Evolutionary conservation across 768 basidiomycete species (phyloP).

Genomic region (Steccherinum ochraceum): DNA sequence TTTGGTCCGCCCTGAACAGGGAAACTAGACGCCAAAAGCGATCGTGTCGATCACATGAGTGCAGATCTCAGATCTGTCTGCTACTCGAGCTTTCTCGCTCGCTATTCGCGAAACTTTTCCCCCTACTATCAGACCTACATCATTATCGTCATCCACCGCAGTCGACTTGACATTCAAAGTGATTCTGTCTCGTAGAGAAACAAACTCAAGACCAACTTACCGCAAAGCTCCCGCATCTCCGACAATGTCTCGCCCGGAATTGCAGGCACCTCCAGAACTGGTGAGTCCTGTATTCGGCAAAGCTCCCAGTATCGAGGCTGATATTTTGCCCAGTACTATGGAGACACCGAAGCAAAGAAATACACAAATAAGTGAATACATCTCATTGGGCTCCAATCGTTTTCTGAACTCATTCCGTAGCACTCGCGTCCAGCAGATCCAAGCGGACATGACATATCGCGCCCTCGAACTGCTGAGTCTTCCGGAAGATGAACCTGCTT

Average conservation of each 20-base stretch:
- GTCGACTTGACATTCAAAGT: neutral
- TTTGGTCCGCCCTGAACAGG: neutral
- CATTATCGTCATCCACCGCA: neutral
- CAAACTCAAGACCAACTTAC: neutral
- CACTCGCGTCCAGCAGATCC: slow-evolving; percentile 93
- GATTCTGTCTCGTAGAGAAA: too few species aligned
- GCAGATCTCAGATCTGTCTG: too few species aligned
- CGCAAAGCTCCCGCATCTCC: neutral
- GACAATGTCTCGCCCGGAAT: slow-evolving; percentile 54
- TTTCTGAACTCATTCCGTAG: slow-evolving; percentile 32
- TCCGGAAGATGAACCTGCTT: slow-evolving; percentile 72
- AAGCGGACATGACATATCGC: slow-evolving; percentile 95
- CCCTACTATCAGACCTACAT: too few species aligned
- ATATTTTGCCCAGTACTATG: slow-evolving; percentile 72
- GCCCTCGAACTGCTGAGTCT: slow-evolving; percentile 88
- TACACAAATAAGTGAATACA: slow-evolving; percentile 82
- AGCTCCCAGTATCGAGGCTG: neutral
- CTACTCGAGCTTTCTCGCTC: too few species aligned
- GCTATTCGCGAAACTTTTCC: too few species aligned
- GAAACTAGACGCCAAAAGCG: neutral
- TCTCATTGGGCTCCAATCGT: neutral
- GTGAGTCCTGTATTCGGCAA: slow-evolving; percentile 38
- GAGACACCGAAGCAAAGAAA: slow-evolving; percentile 90
- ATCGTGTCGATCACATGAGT: neutral
- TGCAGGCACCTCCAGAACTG: slow-evolving; percentile 61